Percentiles rank a stretch among this genome's conserved stretches.
Conservation (phyloP, 306 rosid genomes). For the Casuarina equisetifolia region DNA sequence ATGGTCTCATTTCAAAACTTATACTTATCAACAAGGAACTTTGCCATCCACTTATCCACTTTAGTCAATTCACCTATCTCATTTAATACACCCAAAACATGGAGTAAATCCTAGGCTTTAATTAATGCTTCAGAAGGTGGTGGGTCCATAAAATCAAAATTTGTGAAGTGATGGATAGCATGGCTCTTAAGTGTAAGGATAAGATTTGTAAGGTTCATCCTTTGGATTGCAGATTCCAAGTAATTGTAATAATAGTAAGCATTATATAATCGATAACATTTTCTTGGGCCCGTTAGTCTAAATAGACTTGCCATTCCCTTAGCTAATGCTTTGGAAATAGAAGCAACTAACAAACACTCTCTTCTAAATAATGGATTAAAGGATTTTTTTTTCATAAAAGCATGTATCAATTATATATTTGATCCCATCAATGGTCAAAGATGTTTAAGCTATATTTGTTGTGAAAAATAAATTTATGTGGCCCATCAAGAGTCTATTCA, state of each 20-base stretch:
- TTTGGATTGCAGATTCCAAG: slow-evolving; percentile 86
- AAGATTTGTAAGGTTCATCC: slow-evolving; percentile 91
- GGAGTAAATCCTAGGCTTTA: slow-evolving; percentile 86
- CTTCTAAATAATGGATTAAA: slow-evolving; percentile 89
- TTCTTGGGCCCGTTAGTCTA: slow-evolving; percentile 97
- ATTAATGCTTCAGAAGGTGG: slow-evolving; percentile 93
- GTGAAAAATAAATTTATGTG: slow-evolving; percentile 92
- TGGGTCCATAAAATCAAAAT: slow-evolving; percentile 97
- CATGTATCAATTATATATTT: slow-evolving; percentile 97
- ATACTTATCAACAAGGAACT: slow-evolving; percentile 85
- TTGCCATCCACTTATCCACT: slow-evolving; percentile 89
- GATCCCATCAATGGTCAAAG: slow-evolving; percentile 94
- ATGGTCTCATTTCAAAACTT: slow-evolving; percentile 83
- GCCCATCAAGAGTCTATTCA: slow-evolving; percentile 96
- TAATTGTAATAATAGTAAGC: slow-evolving; percentile 70
- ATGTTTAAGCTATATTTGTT: slow-evolving; percentile 96
- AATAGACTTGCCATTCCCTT: slow-evolving; percentile 90
- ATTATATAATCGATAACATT: slow-evolving; percentile 84
- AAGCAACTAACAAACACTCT: slow-evolving; percentile 80
- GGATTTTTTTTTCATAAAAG: slow-evolving; percentile 70
- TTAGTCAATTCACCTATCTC: slow-evolving; percentile 86
- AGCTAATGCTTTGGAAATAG: slow-evolving; percentile 96
- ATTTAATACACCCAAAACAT: slow-evolving; percentile 80
- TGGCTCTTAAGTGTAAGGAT: slow-evolving; percentile 85
- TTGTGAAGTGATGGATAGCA: slow-evolving; percentile 73